These are phyloP conservation scores for Mentha longifolia DNA, from an alignment of 257 asterid species.

Conservation along the genomic window DNA sequence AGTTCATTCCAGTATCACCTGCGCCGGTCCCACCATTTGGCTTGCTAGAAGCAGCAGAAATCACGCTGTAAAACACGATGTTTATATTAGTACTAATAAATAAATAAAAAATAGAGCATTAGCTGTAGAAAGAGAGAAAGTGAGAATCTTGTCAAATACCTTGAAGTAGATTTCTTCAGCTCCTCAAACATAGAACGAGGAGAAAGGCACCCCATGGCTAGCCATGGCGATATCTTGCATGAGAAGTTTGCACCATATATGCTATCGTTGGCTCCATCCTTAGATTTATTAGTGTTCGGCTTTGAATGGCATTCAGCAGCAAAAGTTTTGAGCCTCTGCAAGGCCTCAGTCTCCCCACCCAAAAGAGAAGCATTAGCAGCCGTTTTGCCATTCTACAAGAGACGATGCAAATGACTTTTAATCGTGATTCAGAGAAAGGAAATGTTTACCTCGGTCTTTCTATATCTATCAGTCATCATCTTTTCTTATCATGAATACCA, in stretches of 20 bases:
- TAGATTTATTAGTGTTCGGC: slow-evolving; percentile 50
- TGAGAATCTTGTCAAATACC: slow-evolving; percentile 44
- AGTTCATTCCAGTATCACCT: slow-evolving; percentile 72
- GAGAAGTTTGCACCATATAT: slow-evolving; percentile 95
- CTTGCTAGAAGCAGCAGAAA: slow-evolving; percentile 60
- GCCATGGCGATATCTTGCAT: slow-evolving; percentile 98
- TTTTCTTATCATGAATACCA: neutral
- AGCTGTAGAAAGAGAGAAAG: neutral
- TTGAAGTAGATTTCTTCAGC: slow-evolving; percentile 74
- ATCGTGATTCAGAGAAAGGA: neutral
- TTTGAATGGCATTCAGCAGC: slow-evolving; percentile 77
- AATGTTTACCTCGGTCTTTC: neutral
- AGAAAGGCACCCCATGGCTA: slow-evolving; percentile 97
- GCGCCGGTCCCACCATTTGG: slow-evolving; percentile 57
- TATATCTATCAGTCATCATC: neutral
- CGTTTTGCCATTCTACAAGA: slow-evolving; percentile 65
- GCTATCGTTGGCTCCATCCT: slow-evolving; percentile 66
- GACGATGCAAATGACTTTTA: slow-evolving; percentile 20
- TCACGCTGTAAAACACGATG: slow-evolving; percentile 51
- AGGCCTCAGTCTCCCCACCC: slow-evolving; percentile 96
- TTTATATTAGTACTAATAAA: neutral
- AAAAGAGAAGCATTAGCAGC: slow-evolving; percentile 70
- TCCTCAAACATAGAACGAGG: slow-evolving; percentile 98
- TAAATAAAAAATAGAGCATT: neutral
- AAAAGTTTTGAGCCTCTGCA: slow-evolving; percentile 79